phyloP scores from a whole-genome alignment of 768 basidiomycete genomes.

The Termitomyces sp. region DNA sequence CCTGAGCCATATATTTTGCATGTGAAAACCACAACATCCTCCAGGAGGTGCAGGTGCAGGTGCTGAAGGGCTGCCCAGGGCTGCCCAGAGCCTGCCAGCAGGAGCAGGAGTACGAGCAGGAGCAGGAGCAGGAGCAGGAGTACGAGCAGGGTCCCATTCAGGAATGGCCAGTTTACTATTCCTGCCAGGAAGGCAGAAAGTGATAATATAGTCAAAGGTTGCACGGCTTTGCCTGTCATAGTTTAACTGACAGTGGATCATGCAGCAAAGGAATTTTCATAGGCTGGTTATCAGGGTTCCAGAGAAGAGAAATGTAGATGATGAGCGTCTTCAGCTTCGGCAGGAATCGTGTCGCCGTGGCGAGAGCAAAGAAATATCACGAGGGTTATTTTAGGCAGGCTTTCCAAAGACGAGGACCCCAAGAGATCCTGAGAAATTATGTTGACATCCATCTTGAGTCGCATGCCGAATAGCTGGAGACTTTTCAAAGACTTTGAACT shows the following conservation, averaged over 20 bases:
- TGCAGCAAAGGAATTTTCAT: background rate
- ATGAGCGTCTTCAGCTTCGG: background rate
- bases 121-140: no score
- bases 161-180: no score
- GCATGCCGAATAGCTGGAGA: no score
- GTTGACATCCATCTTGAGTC: no score
- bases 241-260: background rate
- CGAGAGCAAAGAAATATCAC: background rate
- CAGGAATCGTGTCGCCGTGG: background rate
- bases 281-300: background rate
- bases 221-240: background rate
- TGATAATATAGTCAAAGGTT: background rate
- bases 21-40: background rate
- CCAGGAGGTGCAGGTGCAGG: no score
- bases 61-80: no score
- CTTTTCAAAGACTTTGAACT: no score
- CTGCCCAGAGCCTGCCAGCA: no score
- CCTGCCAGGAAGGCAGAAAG: no score
- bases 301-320: background rate
- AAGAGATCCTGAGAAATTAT: background rate
- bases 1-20: background rate
- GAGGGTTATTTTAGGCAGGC: background rate
- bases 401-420: background rate
- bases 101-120: no score
- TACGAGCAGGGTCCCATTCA: no score